These are phyloP conservation scores for Brassica napus DNA, from an alignment of 345 rosid species.

Conservation along the genomic window DNA sequence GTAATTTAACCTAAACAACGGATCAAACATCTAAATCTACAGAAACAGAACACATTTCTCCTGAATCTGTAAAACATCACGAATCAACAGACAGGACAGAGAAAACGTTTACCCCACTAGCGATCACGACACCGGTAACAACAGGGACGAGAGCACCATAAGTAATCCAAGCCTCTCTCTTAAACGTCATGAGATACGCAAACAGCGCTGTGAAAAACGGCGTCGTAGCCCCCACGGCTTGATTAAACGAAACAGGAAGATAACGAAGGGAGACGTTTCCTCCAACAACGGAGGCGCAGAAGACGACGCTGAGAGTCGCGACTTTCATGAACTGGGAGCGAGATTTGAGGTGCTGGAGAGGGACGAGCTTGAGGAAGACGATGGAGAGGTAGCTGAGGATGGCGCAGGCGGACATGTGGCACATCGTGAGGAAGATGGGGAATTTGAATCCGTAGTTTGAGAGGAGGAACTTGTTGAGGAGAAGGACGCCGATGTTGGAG, in stretches of 20 bases:
- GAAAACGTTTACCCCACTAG: slow-evolving; percentile 69
- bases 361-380: slow-evolving; percentile 74
- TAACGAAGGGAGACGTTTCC: slow-evolving; percentile 82
- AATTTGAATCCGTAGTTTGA: slow-evolving; percentile 87
- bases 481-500: slow-evolving; percentile 87
- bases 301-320: slow-evolving; percentile 76
- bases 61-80: slow-evolving; percentile 23
- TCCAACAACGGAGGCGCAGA: slow-evolving; percentile 92
- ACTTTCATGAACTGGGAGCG: slow-evolving; percentile 72
- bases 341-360: slow-evolving; percentile 75
- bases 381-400: slow-evolving; percentile 81
- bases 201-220: slow-evolving; percentile 87
- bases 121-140: slow-evolving; percentile 79
- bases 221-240: slow-evolving; percentile 94
- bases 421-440: slow-evolving; percentile 90
- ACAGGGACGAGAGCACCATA: slow-evolving; percentile 57
- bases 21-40: slow-evolving; percentile 6
- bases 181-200: slow-evolving; percentile 22
- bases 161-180: not conserved
- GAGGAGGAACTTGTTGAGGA: slow-evolving; percentile 82
- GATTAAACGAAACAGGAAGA: slow-evolving; percentile 88
- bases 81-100: slow-evolving; percentile 34
- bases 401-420: slow-evolving; percentile 94
- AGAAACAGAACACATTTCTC: not conserved
- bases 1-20: not conserved